These are phyloP conservation scores for Pachysolen tannophilus DNA, from an alignment of 805 yeast species.

Conservation along the genomic window DNA sequence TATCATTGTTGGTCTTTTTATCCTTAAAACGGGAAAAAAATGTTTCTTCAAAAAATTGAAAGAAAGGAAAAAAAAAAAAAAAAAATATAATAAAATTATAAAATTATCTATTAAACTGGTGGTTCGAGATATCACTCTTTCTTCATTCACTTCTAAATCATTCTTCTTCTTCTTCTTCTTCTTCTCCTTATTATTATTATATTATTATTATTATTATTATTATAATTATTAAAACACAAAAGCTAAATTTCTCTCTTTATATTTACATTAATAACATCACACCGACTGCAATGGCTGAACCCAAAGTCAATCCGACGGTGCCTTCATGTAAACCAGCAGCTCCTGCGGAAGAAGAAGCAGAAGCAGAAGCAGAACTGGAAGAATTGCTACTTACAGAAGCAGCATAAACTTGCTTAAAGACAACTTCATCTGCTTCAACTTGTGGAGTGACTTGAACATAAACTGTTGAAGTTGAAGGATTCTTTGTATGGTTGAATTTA, in stretches of 20 bases:
- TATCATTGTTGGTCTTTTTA: too few species aligned
- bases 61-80: too few species aligned
- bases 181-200: background rate
- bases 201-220: background rate
- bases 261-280: constrained; percentile 4
- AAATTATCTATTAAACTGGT: too few species aligned
- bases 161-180: background rate
- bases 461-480: constrained; percentile 29
- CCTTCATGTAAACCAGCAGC: too few species aligned
- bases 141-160: background rate
- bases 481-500: constrained; percentile 36
- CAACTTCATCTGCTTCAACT: constrained; percentile 12
- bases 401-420: constrained; percentile 5
- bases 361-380: constrained; percentile 10
- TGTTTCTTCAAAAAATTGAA: too few species aligned
- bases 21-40: too few species aligned
- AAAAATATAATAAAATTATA: too few species aligned
- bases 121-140: too few species aligned
- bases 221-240: constrained; percentile 2
- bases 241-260: too few species aligned
- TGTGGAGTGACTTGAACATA: constrained; percentile 16
- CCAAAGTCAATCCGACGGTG: constrained; percentile 11
- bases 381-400: constrained; percentile 15
- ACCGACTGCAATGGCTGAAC: constrained; percentile 8
- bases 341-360: constrained; percentile 20